A percentile compares a stretch with the other conserved stretches of the same genome.
phyloP scores from a whole-genome alignment of 2,329 filamentous ascomycete genomes.

The Teratosphaeria pseudoeucalypti region DNA sequence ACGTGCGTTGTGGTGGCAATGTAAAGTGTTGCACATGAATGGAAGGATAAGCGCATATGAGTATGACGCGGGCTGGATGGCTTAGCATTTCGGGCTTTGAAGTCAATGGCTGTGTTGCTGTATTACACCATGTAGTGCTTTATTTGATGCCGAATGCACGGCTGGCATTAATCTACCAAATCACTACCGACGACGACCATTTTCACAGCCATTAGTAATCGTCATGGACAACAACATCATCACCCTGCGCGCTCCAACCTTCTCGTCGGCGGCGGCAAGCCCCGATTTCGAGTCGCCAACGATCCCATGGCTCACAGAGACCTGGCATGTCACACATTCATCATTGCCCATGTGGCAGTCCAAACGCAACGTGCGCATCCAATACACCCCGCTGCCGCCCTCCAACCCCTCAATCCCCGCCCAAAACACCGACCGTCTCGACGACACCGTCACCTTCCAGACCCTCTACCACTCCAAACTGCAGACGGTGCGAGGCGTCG shows the following conservation, averaged over 20 bases:
- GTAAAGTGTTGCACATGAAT: background rate
- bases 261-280: conserved; percentile 15
- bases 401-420: conserved; percentile 22
- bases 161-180: background rate
- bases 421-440: conserved; percentile 42
- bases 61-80: background rate
- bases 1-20: background rate
- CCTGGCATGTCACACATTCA: conserved; percentile 66
- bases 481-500: conserved; percentile 56
- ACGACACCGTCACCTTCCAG: conserved; percentile 66
- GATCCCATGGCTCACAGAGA: conserved; percentile 51
- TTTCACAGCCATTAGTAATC: background rate
- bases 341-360: conserved; percentile 72
- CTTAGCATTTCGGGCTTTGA: background rate
- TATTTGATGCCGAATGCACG: background rate
- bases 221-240: conserved; percentile 13
- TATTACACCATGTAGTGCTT: background rate
- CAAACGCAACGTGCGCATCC: conserved; percentile 70
- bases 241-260: conserved; percentile 22
- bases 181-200: background rate
- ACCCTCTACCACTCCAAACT: conserved; percentile 39
- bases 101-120: background rate
- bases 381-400: conserved; percentile 49
- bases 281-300: conserved; percentile 36
- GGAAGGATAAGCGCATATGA: background rate